A percentile compares a stretch with the other conserved stretches of the same genome.
Evolutionary conservation across 2,329 filamentous ascomycete species (phyloP).

Genomic region (Pseudopithomyces maydicus): DNA sequence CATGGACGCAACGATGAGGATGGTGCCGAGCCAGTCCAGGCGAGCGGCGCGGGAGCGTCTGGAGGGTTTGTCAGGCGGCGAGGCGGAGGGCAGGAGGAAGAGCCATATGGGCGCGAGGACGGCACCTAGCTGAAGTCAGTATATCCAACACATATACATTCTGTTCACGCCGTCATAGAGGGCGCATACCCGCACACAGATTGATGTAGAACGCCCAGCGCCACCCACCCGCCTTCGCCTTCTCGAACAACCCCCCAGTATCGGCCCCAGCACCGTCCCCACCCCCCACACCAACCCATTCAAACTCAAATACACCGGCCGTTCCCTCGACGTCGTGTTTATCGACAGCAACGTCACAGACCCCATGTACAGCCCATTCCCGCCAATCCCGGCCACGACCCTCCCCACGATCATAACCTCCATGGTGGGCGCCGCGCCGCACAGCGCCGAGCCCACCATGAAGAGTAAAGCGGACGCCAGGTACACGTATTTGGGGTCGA

Average conservation of each 20-base stretch:
- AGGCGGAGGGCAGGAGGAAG: background rate
- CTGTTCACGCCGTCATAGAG: too few species aligned
- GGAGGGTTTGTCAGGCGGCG: background rate
- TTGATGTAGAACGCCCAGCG: conserved; percentile 4
- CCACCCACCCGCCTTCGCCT: background rate
- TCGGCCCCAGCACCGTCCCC: conserved; percentile 51
- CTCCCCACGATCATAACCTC: conserved; percentile 48
- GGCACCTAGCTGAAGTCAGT: too few species aligned
- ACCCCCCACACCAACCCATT: conserved; percentile 49
- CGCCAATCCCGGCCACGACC: conserved; percentile 52
- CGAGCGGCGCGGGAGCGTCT: background rate
- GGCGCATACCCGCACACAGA: background rate
- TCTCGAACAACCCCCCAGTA: conserved; percentile 53
- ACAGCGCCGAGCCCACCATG: conserved; percentile 38
- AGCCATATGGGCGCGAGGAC: background rate
- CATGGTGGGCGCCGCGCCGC: conserved; percentile 39
- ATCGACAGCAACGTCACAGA: conserved; percentile 8
- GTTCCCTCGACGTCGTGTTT: conserved; percentile 35
- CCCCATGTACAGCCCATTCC: conserved; percentile 50
- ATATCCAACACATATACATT: too few species aligned
- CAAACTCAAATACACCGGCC: conserved; percentile 37
- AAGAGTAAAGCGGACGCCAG: conserved; percentile 33
- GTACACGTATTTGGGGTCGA: conserved; percentile 53
- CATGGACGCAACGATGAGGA: background rate
- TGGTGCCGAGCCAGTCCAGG: background rate